Base-by-base conservation (phyloP, 192 early-diverging fungal genomes). In the Coemansia sp. region DNA sequence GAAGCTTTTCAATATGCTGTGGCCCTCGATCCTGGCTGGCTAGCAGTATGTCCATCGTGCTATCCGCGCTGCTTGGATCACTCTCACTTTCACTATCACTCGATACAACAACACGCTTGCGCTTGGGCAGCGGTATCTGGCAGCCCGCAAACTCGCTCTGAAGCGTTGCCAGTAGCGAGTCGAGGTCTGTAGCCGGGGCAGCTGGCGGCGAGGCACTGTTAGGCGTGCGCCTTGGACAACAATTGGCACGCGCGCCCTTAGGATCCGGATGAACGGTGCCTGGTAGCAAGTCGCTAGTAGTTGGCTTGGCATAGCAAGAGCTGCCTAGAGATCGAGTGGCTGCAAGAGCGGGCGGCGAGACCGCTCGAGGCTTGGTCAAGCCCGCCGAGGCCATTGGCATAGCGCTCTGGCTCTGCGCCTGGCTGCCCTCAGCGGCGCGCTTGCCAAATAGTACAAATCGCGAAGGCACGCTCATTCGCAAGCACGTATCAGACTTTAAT, bases 391-490 rank as follows among this genome's bases (percentile, higher is more conserved):
- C 24, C 10, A 8, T 27, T 20, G 25, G 14, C 12, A 27, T 24
- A 49, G 12, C 11, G n/a, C 25, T 20, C 2, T 24, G 47, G 11
- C 22, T 24, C n/a, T 27, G 47, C 1, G 47, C 27, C 24, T 24
- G 10, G 5, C 0, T 27, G 22, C 22, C 5, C 22, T 49, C 47
- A 29, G 47, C 5, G 15, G 47, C 10, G 3, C 47, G 47, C 4
- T 63, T 63, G 4, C 35, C 45, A 54, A 65, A 53, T 17, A 65
- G 36, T n/a, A 11, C 47, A 40, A 65, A 53, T 38, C 63, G 32
- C 6, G 46, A 38, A 29, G 53, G 37, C 17, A 40, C 27, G 7
- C 49, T 25, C 63, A 65, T 64, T 62, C 1, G 4, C 27, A 49
- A 20, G n/a, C n/a, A n/a, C n/a, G n/a, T n/a, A n/a, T n/a, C n/a